phyloP scores from a whole-genome alignment of 2,329 filamentous ascomycete species.

The Hymenoscyphus fraxineus region DNA sequence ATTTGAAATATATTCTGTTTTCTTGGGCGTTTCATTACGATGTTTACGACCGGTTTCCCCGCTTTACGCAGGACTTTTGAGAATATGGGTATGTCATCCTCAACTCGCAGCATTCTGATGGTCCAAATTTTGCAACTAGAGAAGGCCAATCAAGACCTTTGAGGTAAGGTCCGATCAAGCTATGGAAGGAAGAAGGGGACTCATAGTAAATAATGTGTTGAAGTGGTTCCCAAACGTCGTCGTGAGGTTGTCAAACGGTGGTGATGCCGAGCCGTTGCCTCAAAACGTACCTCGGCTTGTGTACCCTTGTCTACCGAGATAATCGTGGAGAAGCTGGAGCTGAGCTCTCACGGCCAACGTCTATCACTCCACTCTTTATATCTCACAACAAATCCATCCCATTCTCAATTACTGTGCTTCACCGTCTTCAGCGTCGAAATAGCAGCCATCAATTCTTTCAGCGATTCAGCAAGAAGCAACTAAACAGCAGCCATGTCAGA shows the following conservation, averaged over 20 bases:
- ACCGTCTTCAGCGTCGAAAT: background rate
- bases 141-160: background rate
- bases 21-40: background rate
- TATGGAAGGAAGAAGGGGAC: background rate
- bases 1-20: too few relatives aligned
- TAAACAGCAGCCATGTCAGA: conserved; percentile 39
- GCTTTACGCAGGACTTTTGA: background rate
- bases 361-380: background rate
- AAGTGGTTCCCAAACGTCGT: background rate
- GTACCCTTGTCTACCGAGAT: conserved; percentile 1
- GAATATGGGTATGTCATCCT: background rate
- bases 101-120: background rate
- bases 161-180: background rate
- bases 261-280: background rate
- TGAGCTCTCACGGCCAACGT: background rate
- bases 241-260: too few relatives aligned
- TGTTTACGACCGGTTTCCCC: background rate
- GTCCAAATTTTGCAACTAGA: background rate
- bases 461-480: background rate
- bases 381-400: background rate
- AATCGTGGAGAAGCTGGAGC: conserved; percentile 4
- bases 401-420: background rate
- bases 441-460: too few relatives aligned
- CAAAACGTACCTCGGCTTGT: conserved; percentile 1
- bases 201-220: background rate